A percentile compares a stretch with the other conserved stretches of the same genome.
Conservation (phyloP, 73 alveolate genomes). For the Stentor coeruleus region DNA sequence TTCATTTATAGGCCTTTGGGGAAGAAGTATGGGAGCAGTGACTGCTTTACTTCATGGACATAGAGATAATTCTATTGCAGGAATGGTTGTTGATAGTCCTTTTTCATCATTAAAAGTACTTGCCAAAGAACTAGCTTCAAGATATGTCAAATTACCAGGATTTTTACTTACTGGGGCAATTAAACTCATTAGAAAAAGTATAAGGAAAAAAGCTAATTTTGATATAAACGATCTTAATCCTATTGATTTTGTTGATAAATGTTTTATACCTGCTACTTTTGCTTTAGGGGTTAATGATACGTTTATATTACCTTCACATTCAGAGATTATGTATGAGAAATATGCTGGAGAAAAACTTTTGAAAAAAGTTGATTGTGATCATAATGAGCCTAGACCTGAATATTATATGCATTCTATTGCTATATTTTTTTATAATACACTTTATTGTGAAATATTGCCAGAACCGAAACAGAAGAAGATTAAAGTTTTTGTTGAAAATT, state of each 20-base stretch:
- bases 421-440: slow-evolving; percentile 39
- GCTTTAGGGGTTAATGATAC: slow-evolving; percentile 86
- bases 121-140: slow-evolving; percentile 71
- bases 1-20: slow-evolving; percentile 71
- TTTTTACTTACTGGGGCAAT: slow-evolving; percentile 65
- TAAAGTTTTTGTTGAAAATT: too few species aligned
- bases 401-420: slow-evolving; percentile 49
- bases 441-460: slow-evolving; percentile 5
- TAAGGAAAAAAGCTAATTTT: slow-evolving; percentile 78
- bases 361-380: slow-evolving; percentile 44
- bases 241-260: slow-evolving; percentile 67
- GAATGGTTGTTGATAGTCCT: slow-evolving; percentile 97
- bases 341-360: slow-evolving; percentile 93
- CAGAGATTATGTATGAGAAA: slow-evolving; percentile 81
- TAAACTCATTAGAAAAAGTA: slow-evolving; percentile 71
- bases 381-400: slow-evolving; percentile 48
- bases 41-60: slow-evolving; percentile 91
- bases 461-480: too few species aligned
- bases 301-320: slow-evolving; percentile 90
- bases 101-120: slow-evolving; percentile 67
- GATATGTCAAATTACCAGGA: slow-evolving; percentile 48
- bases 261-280: slow-evolving; percentile 85
- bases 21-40: slow-evolving; percentile 89
- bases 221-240: slow-evolving; percentile 87
- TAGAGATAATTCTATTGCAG: slow-evolving; percentile 89